Percentiles rank a stretch among this genome's conserved stretches.
Evolutionary conservation across 1,284 basidiomycete species (phyloP).

Genomic region (Apiotrichum gracile): DNA sequence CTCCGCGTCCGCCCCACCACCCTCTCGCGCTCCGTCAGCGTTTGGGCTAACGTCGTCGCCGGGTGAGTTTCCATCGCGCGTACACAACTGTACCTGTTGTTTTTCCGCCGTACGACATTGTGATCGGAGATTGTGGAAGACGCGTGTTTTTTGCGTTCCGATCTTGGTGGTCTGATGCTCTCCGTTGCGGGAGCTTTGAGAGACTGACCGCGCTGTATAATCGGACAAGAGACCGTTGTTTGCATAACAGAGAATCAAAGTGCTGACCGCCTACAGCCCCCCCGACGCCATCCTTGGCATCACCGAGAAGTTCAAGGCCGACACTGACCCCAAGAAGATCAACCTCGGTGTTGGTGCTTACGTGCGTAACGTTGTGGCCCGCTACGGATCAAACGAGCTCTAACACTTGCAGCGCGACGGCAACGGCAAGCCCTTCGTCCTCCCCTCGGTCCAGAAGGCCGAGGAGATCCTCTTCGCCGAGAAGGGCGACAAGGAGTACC

Average conservation of each 20-base stretch:
- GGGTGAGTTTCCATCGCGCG: slow-evolving; percentile 9
- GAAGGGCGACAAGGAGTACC: slow-evolving; percentile 92
- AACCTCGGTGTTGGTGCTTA: slow-evolving; percentile 81
- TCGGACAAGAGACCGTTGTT: not conserved
- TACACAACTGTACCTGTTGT: too few relatives aligned
- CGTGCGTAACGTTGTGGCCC: slow-evolving; percentile 1
- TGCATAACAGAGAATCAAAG: not conserved
- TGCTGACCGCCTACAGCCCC: slow-evolving; percentile 5
- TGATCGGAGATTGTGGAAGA: too few relatives aligned
- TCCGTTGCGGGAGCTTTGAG: too few relatives aligned
- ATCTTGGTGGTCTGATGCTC: too few relatives aligned
- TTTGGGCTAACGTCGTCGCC: slow-evolving; percentile 18
- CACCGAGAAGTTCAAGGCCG: slow-evolving; percentile 61
- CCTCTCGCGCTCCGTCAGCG: slow-evolving; percentile 14
- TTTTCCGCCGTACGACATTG: too few relatives aligned
- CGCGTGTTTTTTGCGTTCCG: too few relatives aligned
- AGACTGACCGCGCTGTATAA: not conserved
- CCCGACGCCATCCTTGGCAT: slow-evolving; percentile 27
- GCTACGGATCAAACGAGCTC: not conserved
- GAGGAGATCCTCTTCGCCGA: slow-evolving; percentile 56
- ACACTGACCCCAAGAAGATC: slow-evolving; percentile 85
- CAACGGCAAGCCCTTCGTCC: slow-evolving; percentile 90
- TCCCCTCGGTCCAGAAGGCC: slow-evolving; percentile 80
- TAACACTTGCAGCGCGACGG: slow-evolving; percentile 69
- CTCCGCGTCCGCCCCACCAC: slow-evolving; percentile 12